These are phyloP conservation scores for Allomyces arbusculus DNA, from an alignment of 192 early-diverging fungal species.

Conservation along the genomic window DNA sequence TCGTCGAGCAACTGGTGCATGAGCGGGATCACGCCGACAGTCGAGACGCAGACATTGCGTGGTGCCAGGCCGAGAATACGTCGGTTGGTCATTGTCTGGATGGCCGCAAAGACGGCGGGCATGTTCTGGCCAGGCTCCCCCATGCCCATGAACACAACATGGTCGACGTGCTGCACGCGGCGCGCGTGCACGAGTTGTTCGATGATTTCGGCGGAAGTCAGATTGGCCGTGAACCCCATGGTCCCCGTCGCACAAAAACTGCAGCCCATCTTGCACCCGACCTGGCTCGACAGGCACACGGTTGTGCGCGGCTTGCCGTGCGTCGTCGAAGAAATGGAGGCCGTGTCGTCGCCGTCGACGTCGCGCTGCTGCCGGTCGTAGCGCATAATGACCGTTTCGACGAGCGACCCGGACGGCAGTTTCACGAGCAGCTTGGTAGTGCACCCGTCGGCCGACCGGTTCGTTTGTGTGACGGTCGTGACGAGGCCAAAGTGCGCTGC, in stretches of 20 bases:
- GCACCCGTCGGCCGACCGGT: background rate
- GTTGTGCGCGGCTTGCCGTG: background rate
- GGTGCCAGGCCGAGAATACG: background rate
- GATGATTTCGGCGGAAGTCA: background rate
- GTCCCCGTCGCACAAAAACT: slow-evolving; percentile 1
- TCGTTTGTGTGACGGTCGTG: background rate
- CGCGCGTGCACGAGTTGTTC: slow-evolving; percentile 1
- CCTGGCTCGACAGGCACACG: background rate
- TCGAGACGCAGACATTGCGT: background rate
- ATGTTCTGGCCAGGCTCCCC: background rate
- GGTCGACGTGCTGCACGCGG: background rate
- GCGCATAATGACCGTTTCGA: slow-evolving; percentile 3
- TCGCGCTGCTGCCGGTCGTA: background rate
- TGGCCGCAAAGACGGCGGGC: background rate
- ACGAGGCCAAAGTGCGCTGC: background rate
- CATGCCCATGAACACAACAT: slow-evolving; percentile 2
- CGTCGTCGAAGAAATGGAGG: background rate
- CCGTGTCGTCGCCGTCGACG: background rate
- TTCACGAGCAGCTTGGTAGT: slow-evolving; percentile 1
- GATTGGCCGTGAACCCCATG: background rate
- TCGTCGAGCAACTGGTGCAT: background rate
- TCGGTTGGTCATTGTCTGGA: background rate
- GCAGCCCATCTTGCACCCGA: slow-evolving; percentile 3
- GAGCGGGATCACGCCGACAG: slow-evolving; percentile 1
- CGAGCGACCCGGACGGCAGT: background rate